Conservation (phyloP, 495 filamentous ascomycete genomes). For the Penicillium cosmopolitanum region DNA sequence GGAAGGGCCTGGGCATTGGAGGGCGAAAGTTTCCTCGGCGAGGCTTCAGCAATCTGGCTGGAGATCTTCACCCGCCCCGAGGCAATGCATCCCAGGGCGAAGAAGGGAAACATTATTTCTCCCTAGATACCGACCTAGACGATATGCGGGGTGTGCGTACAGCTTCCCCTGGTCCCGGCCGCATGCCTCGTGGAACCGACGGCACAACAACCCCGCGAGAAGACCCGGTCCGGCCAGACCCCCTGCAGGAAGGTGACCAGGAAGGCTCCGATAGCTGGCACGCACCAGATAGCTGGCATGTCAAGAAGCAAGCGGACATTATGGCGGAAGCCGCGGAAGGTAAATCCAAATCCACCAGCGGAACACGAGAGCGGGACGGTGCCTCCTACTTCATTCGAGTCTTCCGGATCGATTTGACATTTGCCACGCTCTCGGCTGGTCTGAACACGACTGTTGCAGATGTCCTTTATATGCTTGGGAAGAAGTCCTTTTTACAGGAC, state of each 20-base stretch:
- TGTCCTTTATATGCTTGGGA: conserved; percentile 79
- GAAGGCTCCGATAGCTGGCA: conserved; percentile 63
- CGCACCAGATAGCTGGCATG: conserved; percentile 92
- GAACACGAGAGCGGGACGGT: conserved; percentile 65
- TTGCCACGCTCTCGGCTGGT: conserved; percentile 81
- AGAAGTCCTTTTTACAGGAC: conserved; percentile 89
- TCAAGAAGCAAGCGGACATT: conserved; percentile 73
- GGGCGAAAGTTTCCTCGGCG: conserved; percentile 48
- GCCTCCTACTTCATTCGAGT: conserved; percentile 89
- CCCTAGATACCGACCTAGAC: conserved; percentile 80
- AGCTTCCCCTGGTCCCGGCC: conserved; percentile 20
- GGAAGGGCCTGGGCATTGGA: conserved; percentile 41
- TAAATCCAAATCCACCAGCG: conserved; percentile 46
- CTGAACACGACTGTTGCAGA: conserved; percentile 84
- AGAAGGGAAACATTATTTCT: conserved; percentile 54
- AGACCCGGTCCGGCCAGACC: conserved; percentile 30
- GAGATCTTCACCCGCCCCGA: conserved; percentile 24
- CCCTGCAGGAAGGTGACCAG: conserved; percentile 19
- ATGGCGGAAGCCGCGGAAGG: conserved; percentile 60
- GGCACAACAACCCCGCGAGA: conserved; percentile 53
- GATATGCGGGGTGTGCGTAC: conserved; percentile 78
- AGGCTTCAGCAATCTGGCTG: conserved; percentile 59
- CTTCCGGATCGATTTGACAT: conserved; percentile 90
- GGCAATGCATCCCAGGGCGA: conserved; percentile 34
- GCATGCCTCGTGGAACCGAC: conserved; percentile 25